A percentile compares a stretch with the other conserved stretches of the same genome.
Conservation (phyloP, 345 rosid species). For the Mercurialis annua region DNA sequence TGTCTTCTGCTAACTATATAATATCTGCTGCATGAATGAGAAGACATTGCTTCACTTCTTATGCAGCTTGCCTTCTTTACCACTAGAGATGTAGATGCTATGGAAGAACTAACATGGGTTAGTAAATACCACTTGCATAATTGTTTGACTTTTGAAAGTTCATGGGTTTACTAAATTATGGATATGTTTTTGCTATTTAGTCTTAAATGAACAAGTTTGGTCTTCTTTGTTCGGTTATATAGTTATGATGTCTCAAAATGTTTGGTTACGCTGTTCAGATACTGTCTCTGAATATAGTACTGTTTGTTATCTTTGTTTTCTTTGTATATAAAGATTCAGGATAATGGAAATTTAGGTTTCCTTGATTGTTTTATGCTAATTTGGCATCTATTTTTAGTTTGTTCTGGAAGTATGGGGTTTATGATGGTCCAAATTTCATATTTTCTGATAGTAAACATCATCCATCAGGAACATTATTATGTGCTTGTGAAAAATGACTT, state of each 20-base stretch:
- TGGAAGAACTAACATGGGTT: constrained; percentile 90
- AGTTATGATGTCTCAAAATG: background rate
- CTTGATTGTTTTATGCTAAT: background rate
- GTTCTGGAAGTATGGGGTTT: background rate
- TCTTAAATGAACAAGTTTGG: background rate
- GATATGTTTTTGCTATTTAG: background rate
- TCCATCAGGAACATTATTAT: background rate
- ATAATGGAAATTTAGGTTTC: background rate
- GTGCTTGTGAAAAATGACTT: background rate
- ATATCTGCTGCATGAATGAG: background rate
- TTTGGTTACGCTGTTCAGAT: background rate
- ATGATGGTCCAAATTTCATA: background rate
- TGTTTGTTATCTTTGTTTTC: background rate
- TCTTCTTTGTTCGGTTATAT: background rate
- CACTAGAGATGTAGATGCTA: constrained; percentile 58
- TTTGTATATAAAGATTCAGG: background rate
- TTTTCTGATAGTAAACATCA: background rate
- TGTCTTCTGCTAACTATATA: background rate
- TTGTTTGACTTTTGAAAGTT: background rate
- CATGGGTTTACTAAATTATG: background rate
- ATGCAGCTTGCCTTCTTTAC: constrained; percentile 90
- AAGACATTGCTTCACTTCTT: background rate
- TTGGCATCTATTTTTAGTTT: background rate
- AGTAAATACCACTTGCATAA: constrained; percentile 21
- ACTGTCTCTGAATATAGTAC: background rate